These are phyloP conservation scores for Tuber umbilicatum DNA, from an alignment of 495 filamentous ascomycete species.

Conservation along the genomic window DNA sequence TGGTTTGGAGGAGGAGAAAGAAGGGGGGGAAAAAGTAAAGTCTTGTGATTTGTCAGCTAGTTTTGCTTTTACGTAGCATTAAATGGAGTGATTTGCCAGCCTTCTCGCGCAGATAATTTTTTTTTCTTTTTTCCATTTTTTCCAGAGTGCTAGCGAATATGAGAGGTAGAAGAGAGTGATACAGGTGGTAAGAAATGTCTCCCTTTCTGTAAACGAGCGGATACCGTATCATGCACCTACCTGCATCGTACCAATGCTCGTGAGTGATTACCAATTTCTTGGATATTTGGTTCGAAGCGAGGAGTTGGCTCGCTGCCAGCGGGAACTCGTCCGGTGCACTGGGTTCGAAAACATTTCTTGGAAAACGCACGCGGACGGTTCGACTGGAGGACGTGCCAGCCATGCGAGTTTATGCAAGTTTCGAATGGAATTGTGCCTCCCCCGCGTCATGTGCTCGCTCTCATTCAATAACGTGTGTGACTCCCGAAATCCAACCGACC, in stretches of 20 bases:
- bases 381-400: no score
- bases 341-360: not conserved
- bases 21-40: not conserved
- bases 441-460: no score
- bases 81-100: not conserved
- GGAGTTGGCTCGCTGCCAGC: not conserved
- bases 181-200: not conserved
- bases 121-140: not conserved
- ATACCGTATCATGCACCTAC: not conserved
- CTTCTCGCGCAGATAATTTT: not conserved
- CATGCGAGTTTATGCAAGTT: no score
- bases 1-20: not conserved
- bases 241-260: not conserved
- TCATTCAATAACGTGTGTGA: no score
- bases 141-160: no score
- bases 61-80: constrained; percentile 1
- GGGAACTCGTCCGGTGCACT: not conserved
- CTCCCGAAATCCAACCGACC: no score
- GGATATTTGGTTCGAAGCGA: not conserved
- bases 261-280: not conserved
- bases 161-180: not conserved
- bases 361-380: no score
- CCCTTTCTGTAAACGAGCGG: not conserved
- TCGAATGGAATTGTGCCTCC: no score
- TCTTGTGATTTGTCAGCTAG: not conserved